phyloP scores from a whole-genome alignment of 2,329 filamentous ascomycete genomes.

The Anthostomella pinea region DNA sequence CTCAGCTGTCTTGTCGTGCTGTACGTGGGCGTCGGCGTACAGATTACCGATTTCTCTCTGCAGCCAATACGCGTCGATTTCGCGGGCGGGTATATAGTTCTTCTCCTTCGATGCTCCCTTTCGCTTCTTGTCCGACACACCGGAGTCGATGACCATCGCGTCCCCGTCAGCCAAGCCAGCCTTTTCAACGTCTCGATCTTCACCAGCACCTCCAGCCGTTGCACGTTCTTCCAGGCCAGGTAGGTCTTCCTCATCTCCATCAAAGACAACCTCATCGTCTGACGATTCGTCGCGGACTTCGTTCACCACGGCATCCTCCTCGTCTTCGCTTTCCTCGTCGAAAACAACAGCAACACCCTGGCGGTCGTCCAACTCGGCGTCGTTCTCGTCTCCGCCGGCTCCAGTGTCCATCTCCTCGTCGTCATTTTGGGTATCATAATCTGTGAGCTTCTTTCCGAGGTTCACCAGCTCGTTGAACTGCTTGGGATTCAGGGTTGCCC shows the following conservation, averaged over 20 bases:
- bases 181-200: constrained; percentile 48
- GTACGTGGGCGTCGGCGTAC: constrained; percentile 87
- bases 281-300: constrained; percentile 88
- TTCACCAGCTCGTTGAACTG: constrained; percentile 97
- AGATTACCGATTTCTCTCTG: constrained; percentile 86
- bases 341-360: constrained; percentile 98
- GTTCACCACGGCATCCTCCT: constrained; percentile 71
- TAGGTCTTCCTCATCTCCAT: constrained; percentile 56
- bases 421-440: constrained; percentile 95
- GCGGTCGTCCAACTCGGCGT: constrained; percentile 83
- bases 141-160: constrained; percentile 80
- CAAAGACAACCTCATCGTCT: constrained; percentile 71
- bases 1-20: constrained; percentile 86
- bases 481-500: constrained; percentile 76
- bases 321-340: constrained; percentile 86
- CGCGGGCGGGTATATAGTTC: constrained; percentile 71
- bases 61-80: constrained; percentile 97
- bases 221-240: constrained; percentile 51
- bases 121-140: constrained; percentile 44
- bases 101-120: constrained; percentile 51
- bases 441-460: constrained; percentile 96
- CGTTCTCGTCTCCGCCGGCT: constrained; percentile 59
- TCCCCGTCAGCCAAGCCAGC: constrained; percentile 58
- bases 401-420: constrained; percentile 81
- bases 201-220: constrained; percentile 47